Evolutionary conservation across 1,284 basidiomycete genomes (phyloP).

Genomic region (Trichosporon coremiiforme): DNA sequence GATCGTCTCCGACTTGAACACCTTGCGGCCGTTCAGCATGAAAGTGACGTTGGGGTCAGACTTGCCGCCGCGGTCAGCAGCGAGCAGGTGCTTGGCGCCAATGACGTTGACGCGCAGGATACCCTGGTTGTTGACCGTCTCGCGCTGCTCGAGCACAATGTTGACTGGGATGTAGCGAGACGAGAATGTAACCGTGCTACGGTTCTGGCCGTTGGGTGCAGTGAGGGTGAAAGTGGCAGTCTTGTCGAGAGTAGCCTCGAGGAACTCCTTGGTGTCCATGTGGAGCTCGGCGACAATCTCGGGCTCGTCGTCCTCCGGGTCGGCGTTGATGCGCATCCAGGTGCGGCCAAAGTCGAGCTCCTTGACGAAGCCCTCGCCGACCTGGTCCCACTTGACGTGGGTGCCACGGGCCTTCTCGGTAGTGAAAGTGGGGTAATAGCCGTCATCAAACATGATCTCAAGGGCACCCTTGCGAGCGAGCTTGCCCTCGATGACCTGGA

Average conservation of each 20-base stretch:
- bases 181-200: slow-evolving; percentile 68
- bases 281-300: slow-evolving; percentile 80
- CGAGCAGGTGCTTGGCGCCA: slow-evolving; percentile 73
- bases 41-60: slow-evolving; percentile 79
- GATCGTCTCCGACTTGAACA: slow-evolving; percentile 84
- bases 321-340: slow-evolving; percentile 81
- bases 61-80: slow-evolving; percentile 82
- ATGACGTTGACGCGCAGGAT: slow-evolving; percentile 77
- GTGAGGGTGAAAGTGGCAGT: slow-evolving; percentile 49
- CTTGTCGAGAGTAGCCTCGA: slow-evolving; percentile 65
- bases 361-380: slow-evolving; percentile 93
- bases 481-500: slow-evolving; percentile 80
- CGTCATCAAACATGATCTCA: slow-evolving; percentile 90
- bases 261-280: slow-evolving; percentile 74
- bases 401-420: slow-evolving; percentile 75
- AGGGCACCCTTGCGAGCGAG: slow-evolving; percentile 79
- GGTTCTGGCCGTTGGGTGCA: slow-evolving; percentile 47
- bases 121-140: slow-evolving; percentile 95
- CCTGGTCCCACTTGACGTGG: slow-evolving; percentile 79
- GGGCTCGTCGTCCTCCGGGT: slow-evolving; percentile 70
- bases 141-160: slow-evolving; percentile 79
- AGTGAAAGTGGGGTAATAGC: slow-evolving; percentile 88
- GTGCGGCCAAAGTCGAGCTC: slow-evolving; percentile 91
- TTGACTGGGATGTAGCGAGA: slow-evolving; percentile 88
- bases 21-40: slow-evolving; percentile 74